Percentiles rank a stretch among this genome's conserved stretches.
These are phyloP conservation scores for Penicillium malachiteum DNA, from an alignment of 495 filamentous ascomycete species.

Conservation along the genomic window DNA sequence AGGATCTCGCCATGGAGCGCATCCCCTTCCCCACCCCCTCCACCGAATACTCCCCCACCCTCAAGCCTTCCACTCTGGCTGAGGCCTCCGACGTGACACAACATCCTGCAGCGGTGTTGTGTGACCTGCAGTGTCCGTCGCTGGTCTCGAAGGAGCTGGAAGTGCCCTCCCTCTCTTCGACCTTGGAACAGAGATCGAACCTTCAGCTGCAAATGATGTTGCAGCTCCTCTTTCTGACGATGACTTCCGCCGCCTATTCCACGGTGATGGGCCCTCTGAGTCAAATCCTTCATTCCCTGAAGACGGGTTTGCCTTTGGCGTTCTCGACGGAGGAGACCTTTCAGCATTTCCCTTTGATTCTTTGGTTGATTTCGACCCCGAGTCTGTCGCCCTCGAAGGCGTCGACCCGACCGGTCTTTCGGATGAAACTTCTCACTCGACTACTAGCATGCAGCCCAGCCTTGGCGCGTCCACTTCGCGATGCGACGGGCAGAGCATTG, in stretches of 20 bases:
- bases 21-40: slow-evolving; percentile 51
- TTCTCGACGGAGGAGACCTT: slow-evolving; percentile 54
- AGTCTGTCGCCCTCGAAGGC: slow-evolving; percentile 47
- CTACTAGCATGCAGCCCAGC: slow-evolving; percentile 81
- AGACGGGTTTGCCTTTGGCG: slow-evolving; percentile 71
- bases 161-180: slow-evolving; percentile 55
- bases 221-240: slow-evolving; percentile 61
- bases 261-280: slow-evolving; percentile 66
- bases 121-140: slow-evolving; percentile 99
- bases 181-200: slow-evolving; percentile 48
- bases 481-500: slow-evolving; percentile 90
- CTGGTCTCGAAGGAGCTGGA: slow-evolving; percentile 59
- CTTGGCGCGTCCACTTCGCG: slow-evolving; percentile 85
- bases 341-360: slow-evolving; percentile 77
- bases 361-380: slow-evolving; percentile 78
- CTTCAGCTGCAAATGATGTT: slow-evolving; percentile 42
- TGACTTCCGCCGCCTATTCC: slow-evolving; percentile 67
- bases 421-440: slow-evolving; percentile 55
- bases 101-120: slow-evolving; percentile 99
- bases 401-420: slow-evolving; percentile 52
- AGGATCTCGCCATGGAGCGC: slow-evolving; percentile 48
- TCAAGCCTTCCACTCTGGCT: slow-evolving; percentile 54
- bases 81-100: slow-evolving; percentile 91
- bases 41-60: slow-evolving; percentile 49
- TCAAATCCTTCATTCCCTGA: slow-evolving; percentile 75